Evolutionary conservation across 2,329 filamentous ascomycete species (phyloP), one percentile per base, ranked within the genome.

Genomic region (Calycina marina): DNA sequence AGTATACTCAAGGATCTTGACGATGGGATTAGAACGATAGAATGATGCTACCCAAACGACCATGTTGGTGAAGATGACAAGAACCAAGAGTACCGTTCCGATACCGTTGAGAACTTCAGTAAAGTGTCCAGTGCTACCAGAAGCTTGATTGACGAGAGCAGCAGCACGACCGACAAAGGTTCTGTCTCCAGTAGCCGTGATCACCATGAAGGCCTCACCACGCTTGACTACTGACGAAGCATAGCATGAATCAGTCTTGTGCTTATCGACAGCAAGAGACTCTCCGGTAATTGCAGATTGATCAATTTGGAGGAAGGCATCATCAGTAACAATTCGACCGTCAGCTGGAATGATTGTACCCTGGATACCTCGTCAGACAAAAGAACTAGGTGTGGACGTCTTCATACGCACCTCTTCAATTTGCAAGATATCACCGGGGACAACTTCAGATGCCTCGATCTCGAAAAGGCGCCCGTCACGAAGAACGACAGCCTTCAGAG

Each of bases 201-300:
- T 71, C 42, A 93, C 69, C 52, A 90, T 66, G 56, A 83, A 83
- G 42, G 79, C 80, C 61, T 85, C 77, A 57, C 85, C 84, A 66
- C 84, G 81, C 70, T 92, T 93, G 63, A 93, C 78, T 42, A 77
- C 77, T 25, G 84, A 92, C 6, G 84, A 92, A 52, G 80, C 76
- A 54, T 81, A 93, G 58, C 80, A 84, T 51, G 70, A 68, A 57
- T 93, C 85, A 41, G 71, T 72, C 55, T 75, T 71, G 63, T 82
- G 77, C 67, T 90, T 92, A 61, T 92, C 83, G 46, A 90, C 83
- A 46, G 84, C 83, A 38, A 93, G 74, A 43, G 85, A 93, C 61
- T 93, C 84, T 47, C 85, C 84, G 37, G 85, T 93, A 54, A 93
- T 84, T 55, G 82, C 75, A 39, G 84, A 92, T 64, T 93, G 85